Percentiles rank a stretch among this genome's conserved stretches.
These are phyloP conservation scores for Alternaria sp. DNA, from an alignment of 2,329 filamentous ascomycete species.

Conservation along the genomic window DNA sequence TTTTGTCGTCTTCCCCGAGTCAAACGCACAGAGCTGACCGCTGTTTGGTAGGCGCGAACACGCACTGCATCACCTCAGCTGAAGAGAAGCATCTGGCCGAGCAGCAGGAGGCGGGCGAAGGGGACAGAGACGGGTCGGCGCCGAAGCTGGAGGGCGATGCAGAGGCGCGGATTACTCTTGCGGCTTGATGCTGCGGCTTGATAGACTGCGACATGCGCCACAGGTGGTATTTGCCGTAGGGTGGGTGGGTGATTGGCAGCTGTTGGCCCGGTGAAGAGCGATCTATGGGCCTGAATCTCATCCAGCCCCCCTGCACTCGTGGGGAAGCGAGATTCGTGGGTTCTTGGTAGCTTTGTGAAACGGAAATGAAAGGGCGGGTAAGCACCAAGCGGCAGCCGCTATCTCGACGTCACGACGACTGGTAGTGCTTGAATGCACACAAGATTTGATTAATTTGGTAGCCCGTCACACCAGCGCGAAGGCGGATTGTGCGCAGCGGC, in stretches of 20 bases:
- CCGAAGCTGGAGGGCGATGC: conserved; percentile 16
- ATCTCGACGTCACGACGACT: conserved; percentile 20
- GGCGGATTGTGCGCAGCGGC: background rate
- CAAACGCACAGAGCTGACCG: conserved; percentile 26
- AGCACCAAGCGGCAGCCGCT: conserved; percentile 6
- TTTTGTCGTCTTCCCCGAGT: conserved; percentile 1
- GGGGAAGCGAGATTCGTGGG: conserved; percentile 16
- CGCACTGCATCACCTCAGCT: conserved; percentile 83
- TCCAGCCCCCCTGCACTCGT: conserved; percentile 1
- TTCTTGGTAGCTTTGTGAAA: conserved; percentile 1
- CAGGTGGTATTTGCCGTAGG: conserved; percentile 5
- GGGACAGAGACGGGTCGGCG: conserved; percentile 11
- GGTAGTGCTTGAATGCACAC: conserved; percentile 22
- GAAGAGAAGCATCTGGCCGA: conserved; percentile 70
- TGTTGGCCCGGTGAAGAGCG: background rate
- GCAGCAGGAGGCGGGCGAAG: conserved; percentile 38
- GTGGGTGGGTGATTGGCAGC: background rate
- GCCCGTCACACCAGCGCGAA: conserved; percentile 9
- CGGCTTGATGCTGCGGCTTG: conserved; percentile 26
- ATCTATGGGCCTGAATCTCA: conserved; percentile 4
- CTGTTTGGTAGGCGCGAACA: conserved; percentile 66
- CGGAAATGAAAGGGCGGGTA: conserved; percentile 18
- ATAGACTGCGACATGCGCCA: conserved; percentile 27
- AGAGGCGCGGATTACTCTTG: conserved; percentile 35
- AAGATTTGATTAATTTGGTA: conserved; percentile 25